Evolutionary conservation across 768 basidiomycete species (phyloP), one percentile per base, ranked within the genome.

Genomic region (Suillus weaverae): DNA sequence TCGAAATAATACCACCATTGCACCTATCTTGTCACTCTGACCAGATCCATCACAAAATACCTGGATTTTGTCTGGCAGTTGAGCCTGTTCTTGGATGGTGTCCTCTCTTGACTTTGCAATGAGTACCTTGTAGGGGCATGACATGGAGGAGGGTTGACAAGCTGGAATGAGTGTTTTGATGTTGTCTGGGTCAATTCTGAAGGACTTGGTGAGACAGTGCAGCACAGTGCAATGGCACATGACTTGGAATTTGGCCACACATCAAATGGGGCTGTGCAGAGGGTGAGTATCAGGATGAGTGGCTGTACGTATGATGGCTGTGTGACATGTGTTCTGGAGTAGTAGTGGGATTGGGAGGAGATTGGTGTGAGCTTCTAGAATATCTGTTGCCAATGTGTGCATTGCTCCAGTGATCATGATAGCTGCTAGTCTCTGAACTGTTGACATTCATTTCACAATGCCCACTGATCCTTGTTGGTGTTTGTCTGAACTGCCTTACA

Each of bases 341-440:
- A 46, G 54, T 0, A 68, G 55, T 0, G 56, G 59, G 5, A 67
- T 61, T 0, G 73, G 74, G 0, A 68, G n/a, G 0, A 70, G n/a
- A 16, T 62, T 10, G 0, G 68, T 26, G 18, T 69, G 66, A 0
- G 56, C 48, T 9, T 72, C 67, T 0, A 71, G 44, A 0, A 54
- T 55, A 26, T 75, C 71, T 0, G 62, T 61, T 0, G 71, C 63
- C 0, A 67, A 66, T 1, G 68, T 66, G 7, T 66, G 30, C 4
- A 72, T 51, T 0, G 70, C n/a, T 9, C 44, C n/a, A 0, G 9
- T 46, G 44, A 46, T 46, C 0, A 9, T 4, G 5, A 46, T 46
- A 0, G 68, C 61, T 0, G 70, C 76, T 0, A 54, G 33, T 0
- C 75, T 60, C 60, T 78, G 75, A 0, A 71, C 59, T 0, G 51